phyloP scores from a whole-genome alignment of 2,329 filamentous ascomycete genomes.

The Alternaria arbusti region DNA sequence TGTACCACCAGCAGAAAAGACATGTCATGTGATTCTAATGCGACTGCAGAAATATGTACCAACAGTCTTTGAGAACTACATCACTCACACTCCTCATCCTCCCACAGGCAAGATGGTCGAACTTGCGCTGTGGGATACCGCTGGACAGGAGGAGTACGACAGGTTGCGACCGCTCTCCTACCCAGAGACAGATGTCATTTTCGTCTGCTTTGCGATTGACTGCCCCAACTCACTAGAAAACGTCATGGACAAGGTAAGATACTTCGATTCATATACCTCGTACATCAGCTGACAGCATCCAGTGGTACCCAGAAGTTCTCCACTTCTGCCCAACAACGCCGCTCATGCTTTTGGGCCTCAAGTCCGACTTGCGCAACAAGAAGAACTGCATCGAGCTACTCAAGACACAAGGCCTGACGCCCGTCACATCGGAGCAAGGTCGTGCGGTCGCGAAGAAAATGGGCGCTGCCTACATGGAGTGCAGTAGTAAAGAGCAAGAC shows the following conservation, averaged over 20 bases:
- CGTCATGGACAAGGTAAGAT: slow-evolving; percentile 92
- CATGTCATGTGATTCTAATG: slow-evolving; percentile 10
- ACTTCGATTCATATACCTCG: not conserved
- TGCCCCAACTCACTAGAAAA: slow-evolving; percentile 98
- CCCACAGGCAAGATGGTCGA: slow-evolving; percentile 92
- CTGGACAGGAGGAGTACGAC: slow-evolving; percentile 98
- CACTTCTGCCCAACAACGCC: slow-evolving; percentile 99
- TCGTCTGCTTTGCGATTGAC: slow-evolving; percentile 99
- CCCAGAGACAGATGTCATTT: slow-evolving; percentile 95
- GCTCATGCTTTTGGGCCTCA: slow-evolving; percentile 92
- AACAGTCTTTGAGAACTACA: slow-evolving; percentile 99
- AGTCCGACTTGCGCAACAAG: slow-evolving; percentile 95
- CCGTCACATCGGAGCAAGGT: slow-evolving; percentile 90
- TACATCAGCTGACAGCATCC: slow-evolving; percentile 35
- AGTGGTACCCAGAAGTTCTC: slow-evolving; percentile 99
- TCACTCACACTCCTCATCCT: slow-evolving; percentile 91
- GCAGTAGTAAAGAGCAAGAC: slow-evolving; percentile 95
- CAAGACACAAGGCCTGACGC: slow-evolving; percentile 95
- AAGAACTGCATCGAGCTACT: slow-evolving; percentile 97
- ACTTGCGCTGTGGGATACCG: slow-evolving; percentile 97
- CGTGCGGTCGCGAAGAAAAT: slow-evolving; percentile 88
- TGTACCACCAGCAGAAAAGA: not conserved
- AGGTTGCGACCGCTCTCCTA: slow-evolving; percentile 93
- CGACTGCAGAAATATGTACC: slow-evolving; percentile 91
- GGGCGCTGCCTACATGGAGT: slow-evolving; percentile 96